Conservation (phyloP, 805 yeast species). For the Yarrowia sp. region DNA sequence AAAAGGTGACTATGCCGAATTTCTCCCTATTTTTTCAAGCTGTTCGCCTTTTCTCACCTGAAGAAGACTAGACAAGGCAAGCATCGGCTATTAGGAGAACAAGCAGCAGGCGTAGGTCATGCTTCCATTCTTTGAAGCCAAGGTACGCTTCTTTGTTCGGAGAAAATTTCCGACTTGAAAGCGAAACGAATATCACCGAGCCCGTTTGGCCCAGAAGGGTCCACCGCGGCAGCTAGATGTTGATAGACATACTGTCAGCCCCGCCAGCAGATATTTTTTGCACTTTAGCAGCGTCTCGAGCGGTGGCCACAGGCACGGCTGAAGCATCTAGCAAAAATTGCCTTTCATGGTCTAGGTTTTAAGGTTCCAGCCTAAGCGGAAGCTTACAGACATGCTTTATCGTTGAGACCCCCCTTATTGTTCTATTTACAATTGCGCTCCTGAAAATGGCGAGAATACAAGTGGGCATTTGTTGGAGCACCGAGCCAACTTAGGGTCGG, state of each 20-base stretch:
- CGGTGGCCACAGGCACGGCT: conserved; percentile 34
- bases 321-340: conserved; percentile 26
- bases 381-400: conserved; percentile 25
- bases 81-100: conserved; percentile 2
- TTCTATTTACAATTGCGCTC: conserved; percentile 15
- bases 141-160: background rate
- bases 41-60: conserved; percentile 1
- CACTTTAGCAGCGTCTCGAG: background rate
- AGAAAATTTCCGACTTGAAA: background rate
- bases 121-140: background rate
- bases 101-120: conserved; percentile 10
- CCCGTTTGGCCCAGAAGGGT: background rate
- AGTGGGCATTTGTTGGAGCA: conserved; percentile 18
- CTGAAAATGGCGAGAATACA: conserved; percentile 30
- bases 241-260: background rate
- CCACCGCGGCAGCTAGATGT: conserved; percentile 13
- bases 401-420: conserved; percentile 22
- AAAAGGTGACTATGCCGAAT: background rate
- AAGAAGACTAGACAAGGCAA: background rate
- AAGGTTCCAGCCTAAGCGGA: conserved; percentile 28
- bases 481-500: conserved; percentile 30
- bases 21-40: background rate
- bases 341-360: conserved; percentile 29
- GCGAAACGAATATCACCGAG: background rate
- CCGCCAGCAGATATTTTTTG: background rate